These are phyloP conservation scores for Sicyos baderoa DNA, from an alignment of 306 rosid species.

Conservation along the genomic window DNA sequence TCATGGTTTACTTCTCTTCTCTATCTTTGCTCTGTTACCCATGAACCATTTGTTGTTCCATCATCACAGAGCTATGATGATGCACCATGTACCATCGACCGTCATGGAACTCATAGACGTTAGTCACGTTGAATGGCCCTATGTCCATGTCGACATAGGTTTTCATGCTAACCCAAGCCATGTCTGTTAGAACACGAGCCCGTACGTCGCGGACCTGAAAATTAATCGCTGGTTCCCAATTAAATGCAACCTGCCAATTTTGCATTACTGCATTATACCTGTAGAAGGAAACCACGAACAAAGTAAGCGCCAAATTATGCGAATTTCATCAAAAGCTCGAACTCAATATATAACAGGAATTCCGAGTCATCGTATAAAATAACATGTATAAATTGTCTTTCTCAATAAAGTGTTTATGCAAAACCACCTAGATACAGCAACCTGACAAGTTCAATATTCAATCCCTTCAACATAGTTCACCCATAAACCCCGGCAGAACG, in stretches of 20 bases:
- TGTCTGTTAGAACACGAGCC: slow-evolving; percentile 69
- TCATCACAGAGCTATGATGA: slow-evolving; percentile 87
- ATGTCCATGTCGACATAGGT: slow-evolving; percentile 63
- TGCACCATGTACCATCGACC: slow-evolving; percentile 94
- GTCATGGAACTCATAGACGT: slow-evolving; percentile 62
- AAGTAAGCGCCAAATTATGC: not conserved
- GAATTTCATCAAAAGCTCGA: not conserved
- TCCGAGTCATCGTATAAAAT: not conserved
- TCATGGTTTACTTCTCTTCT: slow-evolving; percentile 23
- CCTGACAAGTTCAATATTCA: not conserved
- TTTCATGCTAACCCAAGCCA: slow-evolving; percentile 98
- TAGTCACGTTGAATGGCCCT: slow-evolving; percentile 75
- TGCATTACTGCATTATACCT: slow-evolving; percentile 73
- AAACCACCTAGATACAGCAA: not conserved
- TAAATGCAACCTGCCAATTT: slow-evolving; percentile 80
- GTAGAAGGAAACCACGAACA: slow-evolving; percentile 22
- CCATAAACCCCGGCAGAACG: not conserved
- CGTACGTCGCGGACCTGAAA: slow-evolving; percentile 83
- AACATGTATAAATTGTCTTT: not conserved
- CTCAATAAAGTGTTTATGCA: not conserved
- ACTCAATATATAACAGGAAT: not conserved
- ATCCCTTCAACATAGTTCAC: slow-evolving; percentile 8
- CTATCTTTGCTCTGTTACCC: slow-evolving; percentile 35
- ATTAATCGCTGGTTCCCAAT: slow-evolving; percentile 84
- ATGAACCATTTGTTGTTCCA: slow-evolving; percentile 56